Percentiles rank a stretch among this genome's conserved stretches.
These are phyloP conservation scores for Ophiocytium majus DNA, from an alignment of 352 stramenopile species.

Conservation along the genomic window DNA sequence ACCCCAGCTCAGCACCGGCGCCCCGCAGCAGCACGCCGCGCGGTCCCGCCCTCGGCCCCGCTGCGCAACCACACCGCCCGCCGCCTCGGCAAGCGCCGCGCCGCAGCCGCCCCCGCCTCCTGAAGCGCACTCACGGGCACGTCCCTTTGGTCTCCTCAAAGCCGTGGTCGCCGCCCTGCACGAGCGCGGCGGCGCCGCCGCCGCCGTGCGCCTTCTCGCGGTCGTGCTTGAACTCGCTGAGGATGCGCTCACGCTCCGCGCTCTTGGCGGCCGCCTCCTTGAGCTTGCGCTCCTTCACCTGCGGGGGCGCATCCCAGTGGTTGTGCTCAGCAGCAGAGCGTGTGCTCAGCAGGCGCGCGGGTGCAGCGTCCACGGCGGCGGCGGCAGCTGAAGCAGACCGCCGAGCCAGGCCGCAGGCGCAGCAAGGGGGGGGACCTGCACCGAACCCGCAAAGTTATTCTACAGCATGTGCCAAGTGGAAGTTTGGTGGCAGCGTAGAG, in stretches of 20 bases:
- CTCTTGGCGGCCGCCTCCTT: neutral
- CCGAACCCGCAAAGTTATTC: neutral
- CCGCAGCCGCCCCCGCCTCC: no score
- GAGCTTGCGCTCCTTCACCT: constrained; percentile 18
- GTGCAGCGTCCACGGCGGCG: neutral
- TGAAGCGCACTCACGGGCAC: no score
- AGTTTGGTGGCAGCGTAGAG: neutral
- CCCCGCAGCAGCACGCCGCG: no score
- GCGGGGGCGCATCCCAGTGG: neutral
- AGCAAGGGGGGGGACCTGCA: neutral
- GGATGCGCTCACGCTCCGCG: constrained; percentile 1
- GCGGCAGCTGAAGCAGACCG: neutral
- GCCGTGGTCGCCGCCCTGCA: neutral
- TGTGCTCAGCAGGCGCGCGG: neutral
- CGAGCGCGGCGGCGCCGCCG: no score
- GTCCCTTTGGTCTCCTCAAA: neutral
- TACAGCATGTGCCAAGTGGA: neutral
- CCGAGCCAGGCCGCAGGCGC: neutral
- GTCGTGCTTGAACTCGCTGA: constrained; percentile 16
- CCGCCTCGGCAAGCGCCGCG: no score
- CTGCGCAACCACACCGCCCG: no score
- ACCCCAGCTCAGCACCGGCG: no score
- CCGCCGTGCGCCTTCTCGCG: neutral
- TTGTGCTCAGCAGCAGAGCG: neutral
- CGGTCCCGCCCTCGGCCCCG: no score